Conservation (phyloP, 2,329 filamentous ascomycete genomes). For the Aspergillus jensenii region DNA sequence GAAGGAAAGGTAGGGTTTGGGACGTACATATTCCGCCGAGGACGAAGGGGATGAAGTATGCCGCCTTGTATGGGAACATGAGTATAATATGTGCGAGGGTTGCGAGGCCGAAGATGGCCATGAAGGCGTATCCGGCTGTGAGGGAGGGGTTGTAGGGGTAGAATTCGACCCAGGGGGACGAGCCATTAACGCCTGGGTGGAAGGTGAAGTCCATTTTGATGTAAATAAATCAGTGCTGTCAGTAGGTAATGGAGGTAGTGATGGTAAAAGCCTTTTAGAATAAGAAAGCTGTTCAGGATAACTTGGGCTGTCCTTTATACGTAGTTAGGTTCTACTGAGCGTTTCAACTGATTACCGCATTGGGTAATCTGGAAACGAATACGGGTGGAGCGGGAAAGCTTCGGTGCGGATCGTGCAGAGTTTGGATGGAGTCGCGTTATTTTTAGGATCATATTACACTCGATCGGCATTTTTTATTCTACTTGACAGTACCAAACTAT, state of each 20-base stretch:
- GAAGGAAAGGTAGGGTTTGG: too few species aligned
- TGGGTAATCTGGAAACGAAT: constrained; percentile 30
- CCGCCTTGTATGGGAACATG: constrained; percentile 32
- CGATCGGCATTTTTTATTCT: background rate
- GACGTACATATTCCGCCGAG: constrained; percentile 38
- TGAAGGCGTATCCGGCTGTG: constrained; percentile 36
- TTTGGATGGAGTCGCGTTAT: background rate
- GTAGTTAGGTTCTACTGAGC: background rate
- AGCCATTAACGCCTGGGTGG: constrained; percentile 32
- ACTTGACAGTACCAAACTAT: background rate
- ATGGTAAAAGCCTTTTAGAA: background rate
- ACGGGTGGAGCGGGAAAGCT: constrained; percentile 22
- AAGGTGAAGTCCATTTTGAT: constrained; percentile 32
- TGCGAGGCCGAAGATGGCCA: constrained; percentile 33
- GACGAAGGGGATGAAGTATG: constrained; percentile 39
- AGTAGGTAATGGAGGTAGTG: background rate
- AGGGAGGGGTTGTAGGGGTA: constrained; percentile 38
- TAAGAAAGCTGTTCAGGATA: background rate
- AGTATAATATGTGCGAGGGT: constrained; percentile 31
- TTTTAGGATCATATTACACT: background rate
- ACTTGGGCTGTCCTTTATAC: constrained; percentile 1
- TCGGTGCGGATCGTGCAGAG: background rate
- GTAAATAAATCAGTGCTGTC: too few species aligned
- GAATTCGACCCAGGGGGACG: constrained; percentile 32
- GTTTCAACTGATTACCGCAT: constrained; percentile 16